These are phyloP conservation scores for Epichloe sibirici DNA, from an alignment of 2,329 filamentous ascomycete species.

Conservation along the genomic window DNA sequence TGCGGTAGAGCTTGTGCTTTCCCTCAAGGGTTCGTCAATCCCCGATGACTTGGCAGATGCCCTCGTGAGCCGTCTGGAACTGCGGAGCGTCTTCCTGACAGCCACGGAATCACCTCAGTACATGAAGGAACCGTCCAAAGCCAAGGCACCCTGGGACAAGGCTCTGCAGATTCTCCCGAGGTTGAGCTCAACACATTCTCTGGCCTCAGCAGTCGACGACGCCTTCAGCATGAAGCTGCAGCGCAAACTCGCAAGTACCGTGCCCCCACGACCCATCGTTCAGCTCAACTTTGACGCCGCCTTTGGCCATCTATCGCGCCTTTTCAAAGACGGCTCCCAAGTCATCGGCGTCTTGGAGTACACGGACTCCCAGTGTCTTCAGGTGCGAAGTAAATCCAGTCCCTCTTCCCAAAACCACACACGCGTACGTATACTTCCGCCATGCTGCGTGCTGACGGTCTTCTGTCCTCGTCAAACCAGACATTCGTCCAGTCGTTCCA, in stretches of 20 bases:
- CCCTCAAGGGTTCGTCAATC: slow-evolving; percentile 23
- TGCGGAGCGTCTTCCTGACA: slow-evolving; percentile 52
- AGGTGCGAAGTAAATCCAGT: slow-evolving; percentile 35
- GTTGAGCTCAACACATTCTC: slow-evolving; percentile 45
- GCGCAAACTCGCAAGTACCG: slow-evolving; percentile 81
- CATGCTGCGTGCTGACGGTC: not conserved
- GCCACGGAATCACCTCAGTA: slow-evolving; percentile 37
- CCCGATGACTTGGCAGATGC: slow-evolving; percentile 36
- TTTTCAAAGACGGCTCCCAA: slow-evolving; percentile 63
- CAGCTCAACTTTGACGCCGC: slow-evolving; percentile 62
- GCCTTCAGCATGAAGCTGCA: slow-evolving; percentile 87
- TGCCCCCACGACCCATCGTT: slow-evolving; percentile 84
- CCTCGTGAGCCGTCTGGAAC: slow-evolving; percentile 50
- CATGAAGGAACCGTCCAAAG: slow-evolving; percentile 32
- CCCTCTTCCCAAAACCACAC: not conserved
- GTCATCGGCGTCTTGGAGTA: slow-evolving; percentile 57
- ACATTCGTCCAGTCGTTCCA: slow-evolving; percentile 66
- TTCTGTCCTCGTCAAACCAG: slow-evolving; percentile 23
- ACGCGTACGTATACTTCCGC: not conserved
- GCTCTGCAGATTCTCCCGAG: slow-evolving; percentile 37
- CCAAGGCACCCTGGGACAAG: slow-evolving; percentile 38
- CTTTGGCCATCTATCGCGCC: slow-evolving; percentile 51
- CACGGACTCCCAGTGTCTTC: slow-evolving; percentile 53
- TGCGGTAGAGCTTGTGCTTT: slow-evolving; percentile 40
- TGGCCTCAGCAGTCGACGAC: slow-evolving; percentile 57